These are phyloP conservation scores for Trypanosoma caninum DNA, from an alignment of 208 protist species.

Conservation along the genomic window DNA sequence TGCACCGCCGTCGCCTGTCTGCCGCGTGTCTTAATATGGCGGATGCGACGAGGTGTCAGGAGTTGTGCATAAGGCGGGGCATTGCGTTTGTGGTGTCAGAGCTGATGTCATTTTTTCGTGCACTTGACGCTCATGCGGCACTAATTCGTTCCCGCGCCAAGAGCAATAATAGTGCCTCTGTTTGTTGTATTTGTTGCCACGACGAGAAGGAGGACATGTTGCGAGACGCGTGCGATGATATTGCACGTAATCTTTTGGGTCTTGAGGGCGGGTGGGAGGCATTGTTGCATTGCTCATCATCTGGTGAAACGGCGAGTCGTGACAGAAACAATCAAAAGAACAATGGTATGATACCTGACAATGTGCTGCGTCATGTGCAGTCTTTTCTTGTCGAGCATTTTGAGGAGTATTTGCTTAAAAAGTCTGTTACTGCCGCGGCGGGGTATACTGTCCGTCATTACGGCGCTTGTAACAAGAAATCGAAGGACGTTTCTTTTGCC, in stretches of 20 bases:
- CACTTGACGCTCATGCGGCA: constrained; percentile 4
- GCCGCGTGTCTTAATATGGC: neutral
- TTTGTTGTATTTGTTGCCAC: neutral
- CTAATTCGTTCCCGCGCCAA: too few species aligned
- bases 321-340: neutral
- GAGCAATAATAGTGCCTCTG: neutral
- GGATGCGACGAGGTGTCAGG: neutral
- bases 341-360: too few species aligned
- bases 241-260: constrained; percentile 41
- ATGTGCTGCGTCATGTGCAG: constrained; percentile 12
- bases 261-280: constrained; percentile 45
- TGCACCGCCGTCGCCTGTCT: neutral
- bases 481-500: neutral
- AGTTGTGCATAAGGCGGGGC: neutral
- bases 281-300: constrained; percentile 10
- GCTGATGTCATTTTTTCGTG: constrained; percentile 21
- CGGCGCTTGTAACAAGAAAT: neutral
- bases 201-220: constrained; percentile 20
- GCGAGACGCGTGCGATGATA: constrained; percentile 51
- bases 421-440: neutral
- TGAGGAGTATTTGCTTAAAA: constrained; percentile 1
- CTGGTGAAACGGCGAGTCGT: neutral
- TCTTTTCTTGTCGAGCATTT: constrained; percentile 12
- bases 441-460: neutral
- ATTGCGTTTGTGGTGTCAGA: constrained; percentile 17